Evolutionary conservation across 2,329 filamentous ascomycete species (phyloP), one percentile per base, ranked within the genome.

Genomic region (Penicillium sp.): DNA sequence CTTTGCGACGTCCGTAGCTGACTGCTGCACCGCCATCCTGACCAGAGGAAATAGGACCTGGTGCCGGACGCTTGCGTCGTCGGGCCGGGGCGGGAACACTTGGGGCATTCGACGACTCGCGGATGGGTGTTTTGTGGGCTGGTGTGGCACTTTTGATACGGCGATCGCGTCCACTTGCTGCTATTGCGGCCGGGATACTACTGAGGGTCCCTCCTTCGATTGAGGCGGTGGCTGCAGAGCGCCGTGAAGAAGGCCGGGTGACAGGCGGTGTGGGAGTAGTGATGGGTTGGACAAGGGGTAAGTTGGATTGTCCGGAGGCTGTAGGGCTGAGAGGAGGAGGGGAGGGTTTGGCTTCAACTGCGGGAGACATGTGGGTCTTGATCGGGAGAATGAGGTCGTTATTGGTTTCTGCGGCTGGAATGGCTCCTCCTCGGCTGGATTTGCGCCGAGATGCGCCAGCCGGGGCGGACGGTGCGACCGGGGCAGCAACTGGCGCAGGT

Each of bases 11-110:
- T 33, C 83, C 84, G 48, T 85, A 80, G 51, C 82, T 85, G 36
- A 87, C 82, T 42, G 84, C 84, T 40, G 83, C 82, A 46, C 83
- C 83, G 25, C 83, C 83, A 57, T 83, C 79, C 57, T 83, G 81
- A 47, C 80, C 80, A 22, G 79, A 77, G 7, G 80, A 82, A 37
- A 87, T 78, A 2, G 82, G 78, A 14, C 84, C 84, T 14, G 84
- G 85, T 5, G 82, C 83, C 6, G 84, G 84, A 6, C 82, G 78
- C 65, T 82, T 85, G 57, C 78, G 80, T 22, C 84, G 81, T 25
- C 80, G 76, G 52, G 66, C 69, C 8, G 70, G 69, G 14, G 60
- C 69, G 43, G 66, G 62, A 17, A 63, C 65, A 33, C 69, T 67
- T 16, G 69, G 61, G 17, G 73, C 70, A 37, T 75, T 76, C 45